Conservation (phyloP, 2,329 filamentous ascomycete genomes). For the Blumeria hordei region DNA sequence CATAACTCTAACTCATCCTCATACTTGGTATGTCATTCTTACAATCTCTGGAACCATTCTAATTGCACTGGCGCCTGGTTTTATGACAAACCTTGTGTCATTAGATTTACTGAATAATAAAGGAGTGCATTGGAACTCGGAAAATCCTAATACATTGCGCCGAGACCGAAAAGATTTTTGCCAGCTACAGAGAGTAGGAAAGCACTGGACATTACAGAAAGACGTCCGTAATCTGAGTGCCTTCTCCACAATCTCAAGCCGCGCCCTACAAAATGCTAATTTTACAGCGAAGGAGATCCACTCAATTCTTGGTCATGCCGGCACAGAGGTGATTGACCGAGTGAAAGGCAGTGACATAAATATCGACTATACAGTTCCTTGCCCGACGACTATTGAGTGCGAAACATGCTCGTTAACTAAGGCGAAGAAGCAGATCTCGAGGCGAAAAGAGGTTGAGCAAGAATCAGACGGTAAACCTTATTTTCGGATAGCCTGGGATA, state of each 20-base stretch:
- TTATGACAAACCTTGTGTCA: neutral
- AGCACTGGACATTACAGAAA: neutral
- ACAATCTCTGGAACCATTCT: too few relatives aligned
- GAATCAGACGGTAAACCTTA: neutral
- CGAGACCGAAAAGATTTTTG: neutral
- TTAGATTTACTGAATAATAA: neutral
- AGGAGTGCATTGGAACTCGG: neutral
- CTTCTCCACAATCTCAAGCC: neutral
- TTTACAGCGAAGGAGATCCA: neutral
- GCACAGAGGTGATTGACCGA: neutral
- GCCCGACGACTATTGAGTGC: neutral
- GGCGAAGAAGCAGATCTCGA: neutral
- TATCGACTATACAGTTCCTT: neutral
- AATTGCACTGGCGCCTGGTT: neutral
- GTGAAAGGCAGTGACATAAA: neutral
- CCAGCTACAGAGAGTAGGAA: neutral
- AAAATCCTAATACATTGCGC: neutral
- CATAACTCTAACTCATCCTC: too few relatives aligned
- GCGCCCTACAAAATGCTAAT: neutral
- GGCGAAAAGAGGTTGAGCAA: neutral
- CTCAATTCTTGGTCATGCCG: neutral
- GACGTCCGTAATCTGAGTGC: neutral
- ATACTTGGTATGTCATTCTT: too few relatives aligned
- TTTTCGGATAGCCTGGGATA: neutral
- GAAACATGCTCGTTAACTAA: neutral